Evolutionary conservation across 441 rosid genomes (phyloP), one percentile per base, ranked within the genome.

Genomic region (Omphalea diandra): DNA sequence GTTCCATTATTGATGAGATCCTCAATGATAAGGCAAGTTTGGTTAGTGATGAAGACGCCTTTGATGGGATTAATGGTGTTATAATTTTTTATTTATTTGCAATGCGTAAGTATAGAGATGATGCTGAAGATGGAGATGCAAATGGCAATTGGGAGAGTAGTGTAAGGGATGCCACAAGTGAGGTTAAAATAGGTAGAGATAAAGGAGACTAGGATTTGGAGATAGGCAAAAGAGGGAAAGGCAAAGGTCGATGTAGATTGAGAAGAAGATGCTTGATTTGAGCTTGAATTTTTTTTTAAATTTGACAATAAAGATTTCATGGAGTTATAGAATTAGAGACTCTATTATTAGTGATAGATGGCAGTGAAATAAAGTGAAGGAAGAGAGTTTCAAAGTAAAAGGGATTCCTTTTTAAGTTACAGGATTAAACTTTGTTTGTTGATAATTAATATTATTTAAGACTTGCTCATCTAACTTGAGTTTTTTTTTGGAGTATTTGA

Each of bases 191-290:
- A 38, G 49, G 79, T 35, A 49, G 89, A 77, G 77, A 89, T 85
- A 46, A 91, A 75, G 75, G 96, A 81, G 83, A 89, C 76, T 35
- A 93, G 83, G 61, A 82, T 84, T 26, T 81, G 81, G 98, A 88
- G 83, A 95, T 89, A 67, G 90, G 71, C 80, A 70, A 65, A 93
- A 88, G 82, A 93, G 90, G 17, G 91, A 81, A 11, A 93, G 90
- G 68, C 99, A 98, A 68, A 95, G 98, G 76, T 95, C 99, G 76
- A 95, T 90, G 85, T 95, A 95, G 71, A 90, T 79, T 2, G 99
- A 97, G 24, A 96, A 92, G 52, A 72, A 75, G 79, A 95, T 93
- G 71, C 99, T 97, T 47, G 98, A 93, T 81, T 95, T 94, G 20
- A 95, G 91, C 82, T 93, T 93, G 83, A 92, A 95, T 75, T 81